A percentile compares a stretch with the other conserved stretches of the same genome.
These are phyloP conservation scores for Rhytidhysteron rufulum DNA, from an alignment of 2,329 filamentous ascomycete species.

Conservation along the genomic window DNA sequence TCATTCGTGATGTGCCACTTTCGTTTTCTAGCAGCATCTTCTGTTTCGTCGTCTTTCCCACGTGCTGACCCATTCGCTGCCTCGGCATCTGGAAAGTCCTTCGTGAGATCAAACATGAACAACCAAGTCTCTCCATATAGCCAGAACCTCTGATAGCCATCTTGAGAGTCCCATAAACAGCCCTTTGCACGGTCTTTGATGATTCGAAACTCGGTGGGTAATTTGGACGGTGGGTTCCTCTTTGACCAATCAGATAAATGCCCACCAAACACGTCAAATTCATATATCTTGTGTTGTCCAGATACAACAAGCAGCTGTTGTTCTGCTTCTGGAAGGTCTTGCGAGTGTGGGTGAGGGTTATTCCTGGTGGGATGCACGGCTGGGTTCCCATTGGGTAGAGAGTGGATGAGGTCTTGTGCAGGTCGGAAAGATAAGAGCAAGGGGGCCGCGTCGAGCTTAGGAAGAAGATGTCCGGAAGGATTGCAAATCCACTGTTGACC, in stretches of 20 bases:
- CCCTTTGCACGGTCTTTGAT: conserved; percentile 80
- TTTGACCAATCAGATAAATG: conserved; percentile 81
- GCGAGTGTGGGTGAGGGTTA: conserved; percentile 51
- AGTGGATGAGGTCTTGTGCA: no score
- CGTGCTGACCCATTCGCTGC: conserved; percentile 5
- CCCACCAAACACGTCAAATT: conserved; percentile 76
- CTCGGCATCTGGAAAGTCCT: conserved; percentile 53
- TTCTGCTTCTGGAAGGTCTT: conserved; percentile 53
- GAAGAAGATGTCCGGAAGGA: conserved; percentile 55
- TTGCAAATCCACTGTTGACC: conserved; percentile 73
- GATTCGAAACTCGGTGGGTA: conserved; percentile 70
- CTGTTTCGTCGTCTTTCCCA: conserved; percentile 12
- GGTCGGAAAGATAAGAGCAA: conserved; percentile 48
- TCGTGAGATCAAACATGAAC: conserved; percentile 84
- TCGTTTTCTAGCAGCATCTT: conserved; percentile 23
- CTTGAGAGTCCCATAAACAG: conserved; percentile 72
- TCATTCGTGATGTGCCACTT: conserved; percentile 27
- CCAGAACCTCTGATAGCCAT: conserved; percentile 62
- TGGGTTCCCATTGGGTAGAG: conserved; percentile 46
- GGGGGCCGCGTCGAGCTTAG: conserved; percentile 43
- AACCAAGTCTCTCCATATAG: conserved; percentile 82
- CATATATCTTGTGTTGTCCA: conserved; percentile 64
- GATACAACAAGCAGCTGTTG: conserved; percentile 60
- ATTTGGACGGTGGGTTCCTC: conserved; percentile 69
- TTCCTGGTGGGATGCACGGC: conserved; percentile 48